Conservation (phyloP, 495 filamentous ascomycete species). For the Penicillium soppii region DNA sequence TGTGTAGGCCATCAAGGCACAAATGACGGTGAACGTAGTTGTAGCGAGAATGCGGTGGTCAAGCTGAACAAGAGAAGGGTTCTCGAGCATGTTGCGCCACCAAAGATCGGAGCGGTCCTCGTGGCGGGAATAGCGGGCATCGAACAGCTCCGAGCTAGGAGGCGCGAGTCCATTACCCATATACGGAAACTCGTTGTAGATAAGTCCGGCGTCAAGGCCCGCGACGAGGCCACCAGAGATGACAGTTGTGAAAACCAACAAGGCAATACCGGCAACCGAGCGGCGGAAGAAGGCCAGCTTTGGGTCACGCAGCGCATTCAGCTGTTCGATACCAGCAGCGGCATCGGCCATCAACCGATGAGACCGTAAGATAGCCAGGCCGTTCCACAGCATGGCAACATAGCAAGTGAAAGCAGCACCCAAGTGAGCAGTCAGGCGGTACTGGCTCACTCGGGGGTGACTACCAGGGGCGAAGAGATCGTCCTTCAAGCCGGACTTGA, state of each 20-base stretch:
- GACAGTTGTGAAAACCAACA: constrained; percentile 81
- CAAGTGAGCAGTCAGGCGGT: constrained; percentile 85
- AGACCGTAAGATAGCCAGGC: constrained; percentile 77
- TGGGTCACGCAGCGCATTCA: constrained; percentile 62
- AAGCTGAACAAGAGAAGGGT: constrained; percentile 89
- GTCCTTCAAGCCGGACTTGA: constrained; percentile 91
- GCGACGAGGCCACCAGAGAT: constrained; percentile 94
- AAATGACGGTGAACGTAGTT: constrained; percentile 80
- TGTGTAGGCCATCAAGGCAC: constrained; percentile 74
- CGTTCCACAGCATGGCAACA: constrained; percentile 89
- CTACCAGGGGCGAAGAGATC: constrained; percentile 88
- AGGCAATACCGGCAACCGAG: constrained; percentile 67
- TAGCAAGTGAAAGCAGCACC: constrained; percentile 90
- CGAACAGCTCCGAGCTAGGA: constrained; percentile 77
- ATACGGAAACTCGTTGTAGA: constrained; percentile 96
- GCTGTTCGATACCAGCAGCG: constrained; percentile 48
- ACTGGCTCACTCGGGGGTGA: constrained; percentile 91
- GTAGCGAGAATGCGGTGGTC: constrained; percentile 92
- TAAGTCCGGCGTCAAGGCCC: constrained; percentile 90
- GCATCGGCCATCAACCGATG: constrained; percentile 66
- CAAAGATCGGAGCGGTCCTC: constrained; percentile 75
- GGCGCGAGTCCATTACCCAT: constrained; percentile 86
- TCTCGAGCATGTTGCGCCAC: constrained; percentile 97
- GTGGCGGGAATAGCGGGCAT: constrained; percentile 78
- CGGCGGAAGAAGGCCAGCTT: constrained; percentile 69